Base-by-base conservation (phyloP, 2,329 filamentous ascomycete genomes). In the Aspergillus ruber region DNA sequence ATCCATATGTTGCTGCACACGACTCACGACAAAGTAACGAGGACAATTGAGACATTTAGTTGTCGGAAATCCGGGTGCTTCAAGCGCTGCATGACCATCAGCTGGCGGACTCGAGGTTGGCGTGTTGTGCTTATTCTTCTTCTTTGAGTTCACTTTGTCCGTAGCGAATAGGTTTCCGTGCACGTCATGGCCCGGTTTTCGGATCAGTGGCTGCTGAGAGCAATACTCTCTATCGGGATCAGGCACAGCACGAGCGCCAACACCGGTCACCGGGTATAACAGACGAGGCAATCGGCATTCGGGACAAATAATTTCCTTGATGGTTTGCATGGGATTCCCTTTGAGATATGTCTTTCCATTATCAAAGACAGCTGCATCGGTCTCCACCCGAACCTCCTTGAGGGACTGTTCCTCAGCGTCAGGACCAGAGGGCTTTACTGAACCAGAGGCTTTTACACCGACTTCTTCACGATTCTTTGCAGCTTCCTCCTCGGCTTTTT, bases 1-100 rank as follows among this genome's bases (percentile, higher is more conserved):
- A 54, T 83, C 80, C 46, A 83, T 59, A 59, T 83, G 80, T 58
- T 81, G 78, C 13, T 79, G 79, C 44, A 82, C 79, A 42, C 79
- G 72, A 21, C 77, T 82, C 54, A 82, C 80, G 49, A 81, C 75
- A 55, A 82, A 68, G 60, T 79, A 81, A 25, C 80, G 74, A 53
- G 81, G 81, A 59, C 80, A 83, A 53, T 76, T 77, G 8, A 79
- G 80, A 61, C 80, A 83, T 53, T 73, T 72, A 39, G 68, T 68
- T 3, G 68, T 71, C 17, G 70, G 70, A n/a, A 71, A 65, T 7
- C 59, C 60, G n/a, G 62, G 50, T 46, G 61, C 59, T 42, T 64
- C 60, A 4, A 58, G 58, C n/a, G 56, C 55, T 7, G 51, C 47
- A 35, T 63, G 60, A 32, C 65, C 65, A 43, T 63, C 63, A 15